phyloP scores from a whole-genome alignment of 768 basidiomycete species.

The Calocybe cyanea region DNA sequence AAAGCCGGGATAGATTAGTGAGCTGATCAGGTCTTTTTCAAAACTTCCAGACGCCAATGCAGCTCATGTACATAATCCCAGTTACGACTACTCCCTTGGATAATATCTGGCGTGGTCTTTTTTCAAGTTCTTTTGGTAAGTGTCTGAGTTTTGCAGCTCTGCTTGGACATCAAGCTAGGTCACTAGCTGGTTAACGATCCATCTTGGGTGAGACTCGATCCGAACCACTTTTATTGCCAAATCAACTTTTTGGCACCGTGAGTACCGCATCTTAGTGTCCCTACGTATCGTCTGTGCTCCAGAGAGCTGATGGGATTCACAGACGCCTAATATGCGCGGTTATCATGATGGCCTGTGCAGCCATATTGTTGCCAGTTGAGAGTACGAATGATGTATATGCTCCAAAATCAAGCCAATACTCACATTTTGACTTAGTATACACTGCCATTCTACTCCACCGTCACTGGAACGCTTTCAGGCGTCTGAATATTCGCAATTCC shows the following conservation, averaged over 20 bases:
- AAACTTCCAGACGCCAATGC: too few relatives aligned
- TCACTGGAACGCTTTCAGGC: constrained; percentile 9
- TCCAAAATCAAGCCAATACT: not conserved
- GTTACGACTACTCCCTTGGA: constrained; percentile 8
- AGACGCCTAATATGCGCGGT: constrained; percentile 6
- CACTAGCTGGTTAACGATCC: constrained; percentile 4
- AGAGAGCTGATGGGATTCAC: not conserved
- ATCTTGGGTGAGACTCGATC: constrained; percentile 7
- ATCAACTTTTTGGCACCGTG: constrained; percentile 12
- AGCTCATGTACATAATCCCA: not conserved
- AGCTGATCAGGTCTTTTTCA: too few relatives aligned
- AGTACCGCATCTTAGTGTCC: not conserved
- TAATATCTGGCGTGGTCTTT: constrained; percentile 3
- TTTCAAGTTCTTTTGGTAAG: constrained; percentile 6
- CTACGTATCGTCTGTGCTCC: not conserved
- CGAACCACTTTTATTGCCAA: constrained; percentile 17
- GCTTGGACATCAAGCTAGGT: not conserved
- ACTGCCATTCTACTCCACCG: constrained; percentile 14
- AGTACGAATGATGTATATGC: constrained; percentile 5
- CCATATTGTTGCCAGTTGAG: constrained; percentile 16
- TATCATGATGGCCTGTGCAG: constrained; percentile 6
- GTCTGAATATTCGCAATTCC: not conserved
- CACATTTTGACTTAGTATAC: constrained; percentile 7
- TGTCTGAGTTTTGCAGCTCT: not conserved
- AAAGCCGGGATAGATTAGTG: too few relatives aligned